These are phyloP conservation scores for Asterionellopsis glacialis DNA, from an alignment of 108 stramenopile genomes.

Conservation along the genomic window DNA sequence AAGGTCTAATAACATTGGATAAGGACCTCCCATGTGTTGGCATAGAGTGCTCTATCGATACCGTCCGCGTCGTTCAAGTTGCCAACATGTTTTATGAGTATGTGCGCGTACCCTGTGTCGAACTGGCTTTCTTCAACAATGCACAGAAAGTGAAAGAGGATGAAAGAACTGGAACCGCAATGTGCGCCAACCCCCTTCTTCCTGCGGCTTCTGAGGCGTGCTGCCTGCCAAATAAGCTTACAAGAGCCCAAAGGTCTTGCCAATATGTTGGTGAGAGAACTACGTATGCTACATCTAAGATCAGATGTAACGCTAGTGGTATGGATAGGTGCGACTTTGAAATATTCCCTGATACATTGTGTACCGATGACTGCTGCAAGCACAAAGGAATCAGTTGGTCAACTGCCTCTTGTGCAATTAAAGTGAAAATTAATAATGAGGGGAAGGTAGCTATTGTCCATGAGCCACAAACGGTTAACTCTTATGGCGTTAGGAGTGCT, in stretches of 20 bases:
- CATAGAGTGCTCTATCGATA: constrained; percentile 33
- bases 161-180: constrained; percentile 15
- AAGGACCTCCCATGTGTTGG: neutral
- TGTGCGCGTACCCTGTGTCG: constrained; percentile 33
- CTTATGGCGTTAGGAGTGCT: neutral
- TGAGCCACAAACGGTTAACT: neutral
- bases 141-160: constrained; percentile 16
- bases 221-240: neutral
- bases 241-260: neutral
- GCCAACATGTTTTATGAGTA: constrained; percentile 41
- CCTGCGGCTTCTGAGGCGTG: constrained; percentile 19
- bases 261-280: constrained; percentile 11
- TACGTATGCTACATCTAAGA: constrained; percentile 16
- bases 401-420: constrained; percentile 11
- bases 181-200: constrained; percentile 30
- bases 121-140: constrained; percentile 37
- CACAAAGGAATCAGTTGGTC: constrained; percentile 6
- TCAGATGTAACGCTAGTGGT: constrained; percentile 10
- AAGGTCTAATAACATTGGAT: neutral
- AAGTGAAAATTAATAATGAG: constrained; percentile 20
- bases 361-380: neutral
- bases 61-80: constrained; percentile 25
- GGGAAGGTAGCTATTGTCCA: constrained; percentile 47
- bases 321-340: constrained; percentile 9
- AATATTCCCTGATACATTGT: neutral